phyloP scores from a whole-genome alignment of 768 basidiomycete species.

The Xerocomellus intermedius region DNA sequence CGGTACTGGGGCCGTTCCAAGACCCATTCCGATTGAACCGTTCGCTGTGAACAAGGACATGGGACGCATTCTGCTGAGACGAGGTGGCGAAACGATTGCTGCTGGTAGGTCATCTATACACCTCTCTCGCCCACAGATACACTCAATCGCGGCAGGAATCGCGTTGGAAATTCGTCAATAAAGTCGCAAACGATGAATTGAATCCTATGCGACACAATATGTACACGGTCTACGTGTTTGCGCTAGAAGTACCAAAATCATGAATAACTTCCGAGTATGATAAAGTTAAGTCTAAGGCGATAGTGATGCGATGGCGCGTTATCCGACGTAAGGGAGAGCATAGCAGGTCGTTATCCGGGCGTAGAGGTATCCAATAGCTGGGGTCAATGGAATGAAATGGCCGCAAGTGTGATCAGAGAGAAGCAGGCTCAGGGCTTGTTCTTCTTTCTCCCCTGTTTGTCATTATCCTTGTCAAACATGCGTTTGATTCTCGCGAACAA shows the following conservation, averaged over 20 bases:
- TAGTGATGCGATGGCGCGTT: slow-evolving; percentile 8
- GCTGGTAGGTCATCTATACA: slow-evolving; percentile 56
- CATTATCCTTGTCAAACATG: slow-evolving; percentile 52
- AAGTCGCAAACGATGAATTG: slow-evolving; percentile 6
- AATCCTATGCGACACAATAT: slow-evolving; percentile 2
- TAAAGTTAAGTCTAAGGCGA: slow-evolving; percentile 20
- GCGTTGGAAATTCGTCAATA: slow-evolving; percentile 40
- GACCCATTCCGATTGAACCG: slow-evolving; percentile 81
- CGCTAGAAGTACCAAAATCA: neutral
- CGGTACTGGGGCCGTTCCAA: slow-evolving; percentile 42
- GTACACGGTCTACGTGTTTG: slow-evolving; percentile 21
- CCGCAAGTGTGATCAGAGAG: neutral
- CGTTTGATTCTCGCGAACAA: slow-evolving; percentile 53
- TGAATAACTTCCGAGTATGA: slow-evolving; percentile 15
- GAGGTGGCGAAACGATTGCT: slow-evolving; percentile 91
- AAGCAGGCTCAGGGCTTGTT: slow-evolving; percentile 13
- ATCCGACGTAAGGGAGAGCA: slow-evolving; percentile 15
- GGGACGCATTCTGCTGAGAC: slow-evolving; percentile 85
- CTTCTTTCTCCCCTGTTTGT: slow-evolving; percentile 38
- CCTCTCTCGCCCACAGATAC: neutral
- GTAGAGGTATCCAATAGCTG: slow-evolving; percentile 3
- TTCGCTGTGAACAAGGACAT: slow-evolving; percentile 91
- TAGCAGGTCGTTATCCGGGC: slow-evolving; percentile 15
- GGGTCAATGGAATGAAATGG: neutral
- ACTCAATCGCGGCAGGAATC: slow-evolving; percentile 38